Evolutionary conservation across 2,329 filamentous ascomycete species (phyloP), one percentile per base, ranked within the genome.

Genomic region (Alternaria brassicicola): DNA sequence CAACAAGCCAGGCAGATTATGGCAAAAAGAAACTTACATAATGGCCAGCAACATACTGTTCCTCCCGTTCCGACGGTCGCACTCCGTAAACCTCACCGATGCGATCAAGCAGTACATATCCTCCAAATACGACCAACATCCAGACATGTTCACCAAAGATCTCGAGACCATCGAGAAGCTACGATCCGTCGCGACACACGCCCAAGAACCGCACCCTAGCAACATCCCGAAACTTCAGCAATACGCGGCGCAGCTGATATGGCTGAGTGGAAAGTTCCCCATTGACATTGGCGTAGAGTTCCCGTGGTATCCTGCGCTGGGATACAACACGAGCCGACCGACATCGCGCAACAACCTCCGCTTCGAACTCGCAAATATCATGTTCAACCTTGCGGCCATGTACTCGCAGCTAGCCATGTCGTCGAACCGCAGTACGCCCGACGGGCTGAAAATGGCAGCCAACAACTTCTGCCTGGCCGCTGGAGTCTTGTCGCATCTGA

Each of bases 101-200:
- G 90, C 93, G 48, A 93, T 99, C 76, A 92, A 91, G 65, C 89
- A 95, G 76, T 98, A 99, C 81, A 98, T 99, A 73, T 96, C 93
- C 61, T 89, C 88, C 78, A 97, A 98, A 84, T 98, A 98, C 89
- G 94, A 98, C 78, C 95, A 99, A 77, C 94, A 97, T 75, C 94
- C 95, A 31, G 93, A 97, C 78, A 96, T 97, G 89, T 99, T 99
- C 79, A 87, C 88, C 63, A 86, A 91, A 64, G 95, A 99, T 80
- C 87, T 97, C 57, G 88, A 93, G 73, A 86, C 90, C 65, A 93
- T 99, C 71, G 93, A 98, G 74, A 83, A 86, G 47, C 81, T 98
- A 57, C 89, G 95, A 5, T 86, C 86, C 62, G 91, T 96, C 75
- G 95, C 95, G n/a, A 84, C 97, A 54, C 92, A 93, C 76, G 90